Base-by-base conservation (phyloP, 2,329 filamentous ascomycete species). In the Penicillium occitanis region DNA sequence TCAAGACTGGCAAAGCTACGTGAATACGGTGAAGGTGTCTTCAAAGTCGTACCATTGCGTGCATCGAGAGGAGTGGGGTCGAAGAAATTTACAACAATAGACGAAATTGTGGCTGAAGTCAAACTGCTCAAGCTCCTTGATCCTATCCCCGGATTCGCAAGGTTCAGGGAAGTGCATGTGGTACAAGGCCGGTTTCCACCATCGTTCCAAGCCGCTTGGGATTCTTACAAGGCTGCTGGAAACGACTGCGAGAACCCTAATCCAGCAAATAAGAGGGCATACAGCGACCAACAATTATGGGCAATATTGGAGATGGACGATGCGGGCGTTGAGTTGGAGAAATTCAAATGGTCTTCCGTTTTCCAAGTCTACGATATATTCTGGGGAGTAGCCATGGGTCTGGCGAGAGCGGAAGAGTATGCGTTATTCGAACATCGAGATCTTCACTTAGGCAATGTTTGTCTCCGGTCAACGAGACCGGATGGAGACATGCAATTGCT, bases 361-460 rank as follows among this genome's bases (percentile, higher is more conserved):
- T 81, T 80, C 66, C 80, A 84, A 68, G 80, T 85, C 1, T 89
- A 86, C 78, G 87, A 90, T 72, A 82, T 89, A 0, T 90, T 90
- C 75, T 90, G 87, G 88, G 85, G 86, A 17, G 85, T 88, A n/a
- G 84, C 84, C 7, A 79, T 88, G 70, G 84, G 86, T 1, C 76
- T 90, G 10, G 87, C 85, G 17, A 85, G 87, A 66, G 88, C 85
- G 10, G 88, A 90, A 73, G 82, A 85, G 71, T 82, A 81, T 63
- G 83, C 84, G 5, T 76, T 81, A 61, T 90, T 90, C 70, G 88
- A 90, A 79, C 88, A 90, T 73, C 84, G 88, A 22, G 88, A 90
- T 75, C 76, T 90, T 3, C 88, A 90, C 74, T 79, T 88, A 42
- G 87, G 87, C n/a, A 90, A 90, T 70, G 84, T 90, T 19, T 90